Evolutionary conservation across 1,284 basidiomycete species (phyloP), one percentile per base, ranked within the genome.

Genomic region (Fistulina hepatica): DNA sequence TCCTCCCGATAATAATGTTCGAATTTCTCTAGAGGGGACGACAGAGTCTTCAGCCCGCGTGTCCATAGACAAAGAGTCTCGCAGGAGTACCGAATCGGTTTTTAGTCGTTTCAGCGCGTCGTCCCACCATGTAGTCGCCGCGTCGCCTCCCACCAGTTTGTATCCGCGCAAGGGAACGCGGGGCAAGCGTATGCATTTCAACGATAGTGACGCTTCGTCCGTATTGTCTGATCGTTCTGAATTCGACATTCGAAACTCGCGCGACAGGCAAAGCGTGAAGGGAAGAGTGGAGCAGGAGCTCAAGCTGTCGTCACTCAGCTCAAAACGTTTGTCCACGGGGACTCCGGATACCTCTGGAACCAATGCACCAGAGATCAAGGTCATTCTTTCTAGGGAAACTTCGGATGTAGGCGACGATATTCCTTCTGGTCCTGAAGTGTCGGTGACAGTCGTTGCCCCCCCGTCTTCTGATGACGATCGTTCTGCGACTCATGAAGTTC

Each of bases 1-100:
- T 28, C 64, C 64, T n/a, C 55, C 58, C 24, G 73, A 77, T n/a
- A n/a, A n/a, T n/a, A n/a, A n/a, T 37, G 68, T 61, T 6, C 61
- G 57, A 26, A 44, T 74, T 22, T 65, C 69, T 5, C 71, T 73
- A 38, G 64, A 72, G 41, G 70, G 68, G 4, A 48, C 57, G 13
- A 48, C 56, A 8, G 60, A 64, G 41, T n/a, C n/a, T n/a, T 55
- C 59, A 8, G 53, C 59, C 10, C 56, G 58, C 8, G 54, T 55
- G 34, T 71, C 67, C 16, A 42, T 67, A 13, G 67, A 71, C 12
- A 55, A 57, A 21, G 59, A 65, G 15, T 67, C 65, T 41, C 56
- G 58, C 21, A 56, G 55, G 23, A 73, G 65, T 40, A 55, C 50
- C 6, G 67, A 76, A 41, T 71, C 67, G 4, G 59, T 58, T 21